Evolutionary conservation across 1,284 basidiomycete species (phyloP).

Genomic region (Lignosus rhinocerotis): DNA sequence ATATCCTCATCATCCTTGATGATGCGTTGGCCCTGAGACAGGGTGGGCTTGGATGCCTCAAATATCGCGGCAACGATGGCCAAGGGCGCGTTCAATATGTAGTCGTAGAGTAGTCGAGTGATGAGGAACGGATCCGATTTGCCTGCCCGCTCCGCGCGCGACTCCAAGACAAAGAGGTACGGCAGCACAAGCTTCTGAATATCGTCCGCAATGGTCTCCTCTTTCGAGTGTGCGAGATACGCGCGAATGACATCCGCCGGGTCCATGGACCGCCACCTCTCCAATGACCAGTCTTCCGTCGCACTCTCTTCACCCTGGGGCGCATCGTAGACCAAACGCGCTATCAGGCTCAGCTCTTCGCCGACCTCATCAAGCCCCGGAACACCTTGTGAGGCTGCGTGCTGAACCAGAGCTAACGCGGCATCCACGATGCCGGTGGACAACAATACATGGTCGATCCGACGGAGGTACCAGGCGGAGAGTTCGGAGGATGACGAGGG

Average conservation of each 20-base stretch:
- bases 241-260: conserved; percentile 67
- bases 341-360: conserved; percentile 86
- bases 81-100: conserved; percentile 70
- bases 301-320: conserved; percentile 42
- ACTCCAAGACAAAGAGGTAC: conserved; percentile 88
- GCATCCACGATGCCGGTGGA: conserved; percentile 77
- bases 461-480: conserved; percentile 71
- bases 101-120: conserved; percentile 71
- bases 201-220: conserved; percentile 65
- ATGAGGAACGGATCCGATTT: conserved; percentile 64
- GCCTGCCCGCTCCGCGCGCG: conserved; percentile 79
- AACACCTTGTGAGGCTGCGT: conserved; percentile 81
- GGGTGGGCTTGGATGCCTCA: conserved; percentile 87
- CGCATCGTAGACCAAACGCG: conserved; percentile 83
- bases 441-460: conserved; percentile 62
- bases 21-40: conserved; percentile 67
- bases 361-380: conserved; percentile 82
- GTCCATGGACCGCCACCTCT: conserved; percentile 68
- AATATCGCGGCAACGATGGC: conserved; percentile 75
- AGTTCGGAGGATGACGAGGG: conserved; percentile 44
- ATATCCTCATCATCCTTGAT: conserved; percentile 83
- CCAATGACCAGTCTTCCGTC: conserved; percentile 70
- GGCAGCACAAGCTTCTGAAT: conserved; percentile 82
- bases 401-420: conserved; percentile 80
- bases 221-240: conserved; percentile 73